A percentile compares a stretch with the other conserved stretches of the same genome.
Conservation (phyloP, 805 yeast species). For the Suhomyces kilbournensis region DNA sequence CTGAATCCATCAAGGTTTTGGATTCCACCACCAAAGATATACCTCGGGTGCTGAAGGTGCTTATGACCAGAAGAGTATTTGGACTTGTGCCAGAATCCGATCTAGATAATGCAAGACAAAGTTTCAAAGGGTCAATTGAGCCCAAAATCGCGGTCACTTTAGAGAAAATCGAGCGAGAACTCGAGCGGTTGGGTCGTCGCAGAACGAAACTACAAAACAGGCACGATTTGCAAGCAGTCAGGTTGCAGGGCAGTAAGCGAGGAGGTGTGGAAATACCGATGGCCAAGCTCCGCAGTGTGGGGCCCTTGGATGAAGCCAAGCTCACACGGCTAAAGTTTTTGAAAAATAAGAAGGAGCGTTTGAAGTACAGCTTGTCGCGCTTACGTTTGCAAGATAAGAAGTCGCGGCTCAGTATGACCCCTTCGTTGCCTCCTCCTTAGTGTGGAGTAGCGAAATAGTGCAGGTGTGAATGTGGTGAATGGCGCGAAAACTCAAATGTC, state of each 20-base stretch:
- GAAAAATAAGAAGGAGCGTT: conserved; percentile 42
- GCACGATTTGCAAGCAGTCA: conserved; percentile 38
- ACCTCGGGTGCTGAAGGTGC: conserved; percentile 35
- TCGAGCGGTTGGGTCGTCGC: conserved; percentile 31
- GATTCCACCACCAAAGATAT: conserved; percentile 40
- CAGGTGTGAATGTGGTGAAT: neutral
- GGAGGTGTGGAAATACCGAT: conserved; percentile 10
- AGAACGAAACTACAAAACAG: conserved; percentile 32
- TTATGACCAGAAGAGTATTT: conserved; percentile 47
- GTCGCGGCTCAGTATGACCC: conserved; percentile 11
- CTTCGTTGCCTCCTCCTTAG: conserved; percentile 7
- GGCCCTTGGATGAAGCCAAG: conserved; percentile 30
- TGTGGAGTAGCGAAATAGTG: neutral
- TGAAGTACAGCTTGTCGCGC: conserved; percentile 37
- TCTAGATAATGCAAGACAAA: conserved; percentile 37
- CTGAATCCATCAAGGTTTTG: conserved; percentile 29
- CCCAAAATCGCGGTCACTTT: conserved; percentile 40
- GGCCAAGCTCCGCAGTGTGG: conserved; percentile 12
- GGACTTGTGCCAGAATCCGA: conserved; percentile 51
- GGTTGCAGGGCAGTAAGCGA: conserved; percentile 24
- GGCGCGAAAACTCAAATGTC: neutral
- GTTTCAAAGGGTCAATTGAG: conserved; percentile 34
- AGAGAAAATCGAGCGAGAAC: conserved; percentile 28
- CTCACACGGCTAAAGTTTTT: conserved; percentile 37
- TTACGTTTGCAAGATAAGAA: conserved; percentile 15